Evolutionary conservation across 257 asterid species (phyloP), one percentile per base, ranked within the genome.

Genomic region (Buddleja alternifolia): DNA sequence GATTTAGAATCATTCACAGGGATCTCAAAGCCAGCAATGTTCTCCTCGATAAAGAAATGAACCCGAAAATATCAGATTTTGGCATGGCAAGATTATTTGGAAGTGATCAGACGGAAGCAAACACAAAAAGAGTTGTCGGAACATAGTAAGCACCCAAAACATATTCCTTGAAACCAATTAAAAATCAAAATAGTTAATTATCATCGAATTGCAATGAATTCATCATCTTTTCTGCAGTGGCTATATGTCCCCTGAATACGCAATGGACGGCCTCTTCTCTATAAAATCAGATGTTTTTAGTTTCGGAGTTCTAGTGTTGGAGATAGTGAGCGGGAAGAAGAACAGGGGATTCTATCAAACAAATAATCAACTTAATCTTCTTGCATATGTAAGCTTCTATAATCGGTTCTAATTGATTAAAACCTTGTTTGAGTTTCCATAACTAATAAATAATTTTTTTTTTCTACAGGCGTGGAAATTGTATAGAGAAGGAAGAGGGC

Each of bases 61-160:
- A 77, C 57, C 84, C 87, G 1, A 82, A 82, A 66, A 82, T 82
- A 73, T 82, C 87, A 14, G 87, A 82, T 63, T 82, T 82, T 59
- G 87, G 87, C 73, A 82, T 82, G 87, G 87, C 87, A 40, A 79
- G 87, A 62, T 76, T 82, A 8, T 82, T 82, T 24, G 84, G 84
- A 21, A 78, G 80, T 5, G 86, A 82, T 44, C 84, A 82, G 65
- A 82, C 82, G 0, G 84, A 82, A 48, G 84, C 82, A 8, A 82
- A 74, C 63, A 82, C 87, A 21, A 82, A 66, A 57, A 75, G 80
- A 73, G 80, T 82, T 21, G 87, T 82, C 1, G 87, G 87, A 53
- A 82, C 87, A 59, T 82, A 82, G 87, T 82, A 76, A 76, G 82
- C 52, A 19, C n/a, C 63, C 23, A 12, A 41, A 17, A 36, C 7